A percentile compares a stretch with the other conserved stretches of the same genome.
These are phyloP conservation scores for Epichloe baconii DNA, from an alignment of 2,329 filamentous ascomycete species.

Conservation along the genomic window DNA sequence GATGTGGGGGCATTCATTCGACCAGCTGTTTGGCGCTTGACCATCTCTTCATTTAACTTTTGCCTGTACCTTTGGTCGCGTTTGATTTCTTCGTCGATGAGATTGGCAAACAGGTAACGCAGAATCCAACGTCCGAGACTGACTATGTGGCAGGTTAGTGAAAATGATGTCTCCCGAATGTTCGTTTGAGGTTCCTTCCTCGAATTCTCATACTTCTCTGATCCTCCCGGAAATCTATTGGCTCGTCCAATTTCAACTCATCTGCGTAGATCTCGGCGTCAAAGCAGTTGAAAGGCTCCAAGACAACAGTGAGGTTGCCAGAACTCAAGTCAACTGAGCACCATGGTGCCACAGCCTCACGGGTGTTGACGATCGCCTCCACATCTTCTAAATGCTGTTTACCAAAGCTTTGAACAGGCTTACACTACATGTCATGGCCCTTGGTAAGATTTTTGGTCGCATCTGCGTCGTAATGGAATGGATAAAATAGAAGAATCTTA, in stretches of 20 bases:
- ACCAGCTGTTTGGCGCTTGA: slow-evolving; percentile 42
- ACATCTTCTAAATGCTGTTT: slow-evolving; percentile 92
- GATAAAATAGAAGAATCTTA: slow-evolving; percentile 18
- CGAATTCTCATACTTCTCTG: slow-evolving; percentile 60
- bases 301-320: slow-evolving; percentile 75
- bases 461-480: neutral
- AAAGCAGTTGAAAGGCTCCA: slow-evolving; percentile 93
- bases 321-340: slow-evolving; percentile 91
- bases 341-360: slow-evolving; percentile 87
- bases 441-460: neutral
- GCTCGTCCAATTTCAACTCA: slow-evolving; percentile 60
- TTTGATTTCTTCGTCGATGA: slow-evolving; percentile 82
- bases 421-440: slow-evolving; percentile 43
- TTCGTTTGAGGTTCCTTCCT: neutral
- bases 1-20: slow-evolving; percentile 46
- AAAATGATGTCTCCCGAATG: neutral
- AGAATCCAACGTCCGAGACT: slow-evolving; percentile 96
- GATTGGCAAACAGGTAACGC: slow-evolving; percentile 75
- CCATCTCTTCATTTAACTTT: slow-evolving; percentile 48
- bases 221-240: slow-evolving; percentile 78
- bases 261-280: slow-evolving; percentile 97
- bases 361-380: slow-evolving; percentile 71
- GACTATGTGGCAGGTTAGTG: slow-evolving; percentile 38
- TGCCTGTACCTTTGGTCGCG: slow-evolving; percentile 65
- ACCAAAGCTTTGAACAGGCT: slow-evolving; percentile 81